Evolutionary conservation across 176 grass and related monocot genomes (phyloP).

Genomic region (Eragrostis curvula): DNA sequence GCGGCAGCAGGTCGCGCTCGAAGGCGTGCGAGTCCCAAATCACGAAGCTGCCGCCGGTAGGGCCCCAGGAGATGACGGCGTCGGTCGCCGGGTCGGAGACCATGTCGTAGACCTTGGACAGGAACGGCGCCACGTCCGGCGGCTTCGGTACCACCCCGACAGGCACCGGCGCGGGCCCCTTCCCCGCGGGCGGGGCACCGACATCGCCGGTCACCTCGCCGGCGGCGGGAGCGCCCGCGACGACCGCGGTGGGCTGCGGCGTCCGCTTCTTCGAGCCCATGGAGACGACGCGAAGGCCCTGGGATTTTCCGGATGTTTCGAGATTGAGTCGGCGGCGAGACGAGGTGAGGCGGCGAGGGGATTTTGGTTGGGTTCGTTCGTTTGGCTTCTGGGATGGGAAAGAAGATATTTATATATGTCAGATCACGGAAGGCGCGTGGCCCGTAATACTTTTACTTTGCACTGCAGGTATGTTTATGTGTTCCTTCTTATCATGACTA

Average conservation of each 20-base stretch:
- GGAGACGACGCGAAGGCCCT: conserved; percentile 6
- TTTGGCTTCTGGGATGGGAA: conserved; percentile 9
- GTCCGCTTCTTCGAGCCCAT: conserved; percentile 52
- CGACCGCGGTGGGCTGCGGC: conserved; percentile 36
- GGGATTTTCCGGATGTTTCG: conserved; percentile 10
- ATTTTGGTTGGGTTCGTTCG: conserved; percentile 32
- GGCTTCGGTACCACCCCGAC: conserved; percentile 42
- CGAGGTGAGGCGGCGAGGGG: too few relatives aligned
- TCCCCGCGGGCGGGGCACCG: conserved; percentile 8
- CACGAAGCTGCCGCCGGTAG: conserved; percentile 63
- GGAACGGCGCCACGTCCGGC: conserved; percentile 67
- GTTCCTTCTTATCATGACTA: too few relatives aligned
- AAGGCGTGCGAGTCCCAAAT: conserved; percentile 75
- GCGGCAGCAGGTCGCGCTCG: conserved; percentile 63
- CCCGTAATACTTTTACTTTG: not conserved
- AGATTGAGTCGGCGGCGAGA: conserved; percentile 25
- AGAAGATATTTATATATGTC: conserved; percentile 8
- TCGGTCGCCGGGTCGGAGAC: conserved; percentile 69
- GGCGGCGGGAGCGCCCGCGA: not conserved
- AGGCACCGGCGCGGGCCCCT: not conserved
- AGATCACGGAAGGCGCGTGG: conserved; percentile 42
- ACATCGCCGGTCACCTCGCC: conserved; percentile 1
- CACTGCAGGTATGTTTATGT: not conserved
- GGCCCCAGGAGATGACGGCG: conserved; percentile 69
- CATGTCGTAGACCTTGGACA: conserved; percentile 80